A percentile compares a stretch with the other conserved stretches of the same genome.
These are phyloP conservation scores for Populus simonii DNA, from an alignment of 345 rosid species.

Conservation along the genomic window DNA sequence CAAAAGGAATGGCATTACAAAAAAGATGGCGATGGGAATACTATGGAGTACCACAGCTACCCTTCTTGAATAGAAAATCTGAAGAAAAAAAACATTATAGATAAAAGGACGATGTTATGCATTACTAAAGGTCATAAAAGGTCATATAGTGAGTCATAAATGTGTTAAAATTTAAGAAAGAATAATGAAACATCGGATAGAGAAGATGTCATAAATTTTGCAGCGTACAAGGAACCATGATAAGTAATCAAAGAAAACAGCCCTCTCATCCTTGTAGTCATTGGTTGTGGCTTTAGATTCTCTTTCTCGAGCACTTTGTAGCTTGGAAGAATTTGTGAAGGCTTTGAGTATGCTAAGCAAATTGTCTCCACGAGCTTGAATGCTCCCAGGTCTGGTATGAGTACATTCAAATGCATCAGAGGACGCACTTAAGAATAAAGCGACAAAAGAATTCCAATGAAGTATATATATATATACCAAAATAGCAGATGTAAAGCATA, in stretches of 20 bases:
- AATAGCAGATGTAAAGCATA: constrained; percentile 63
- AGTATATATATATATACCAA: constrained; percentile 46
- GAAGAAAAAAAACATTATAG: constrained; percentile 28
- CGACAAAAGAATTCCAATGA: constrained; percentile 15
- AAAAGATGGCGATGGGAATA: constrained; percentile 58
- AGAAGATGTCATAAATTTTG: constrained; percentile 11
- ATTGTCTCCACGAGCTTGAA: constrained; percentile 98
- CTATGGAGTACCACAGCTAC: constrained; percentile 68
- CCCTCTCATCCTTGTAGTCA: constrained; percentile 51
- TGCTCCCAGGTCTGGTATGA: constrained; percentile 86
- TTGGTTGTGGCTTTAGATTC: constrained; percentile 34
- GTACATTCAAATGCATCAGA: constrained; percentile 29
- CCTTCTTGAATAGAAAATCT: constrained; percentile 80
- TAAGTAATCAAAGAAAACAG: constrained; percentile 93
- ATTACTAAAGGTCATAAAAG: background rate
- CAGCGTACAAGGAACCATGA: constrained; percentile 64
- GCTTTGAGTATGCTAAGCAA: constrained; percentile 68
- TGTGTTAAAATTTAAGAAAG: background rate
- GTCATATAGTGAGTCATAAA: background rate
- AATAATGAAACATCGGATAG: constrained; percentile 8
- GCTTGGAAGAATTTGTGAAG: constrained; percentile 73
- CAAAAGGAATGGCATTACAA: constrained; percentile 59
- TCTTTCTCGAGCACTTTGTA: constrained; percentile 58
- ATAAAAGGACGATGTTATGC: constrained; percentile 3
- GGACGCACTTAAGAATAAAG: constrained; percentile 28